Evolutionary conservation across 768 basidiomycete genomes (phyloP).

Genomic region (Pisolithus sp.): DNA sequence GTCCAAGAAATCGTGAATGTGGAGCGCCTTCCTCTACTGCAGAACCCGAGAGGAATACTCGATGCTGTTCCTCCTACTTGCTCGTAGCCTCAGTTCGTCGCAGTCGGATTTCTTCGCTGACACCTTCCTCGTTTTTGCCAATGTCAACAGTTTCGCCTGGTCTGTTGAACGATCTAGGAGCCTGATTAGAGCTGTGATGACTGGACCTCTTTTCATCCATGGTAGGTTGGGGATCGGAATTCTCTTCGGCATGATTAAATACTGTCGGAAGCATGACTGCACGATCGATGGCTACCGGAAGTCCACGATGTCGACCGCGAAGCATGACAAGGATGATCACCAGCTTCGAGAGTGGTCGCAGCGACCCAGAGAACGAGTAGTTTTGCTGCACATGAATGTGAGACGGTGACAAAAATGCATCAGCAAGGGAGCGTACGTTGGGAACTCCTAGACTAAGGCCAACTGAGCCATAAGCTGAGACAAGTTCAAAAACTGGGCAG

Average conservation of each 20-base stretch:
- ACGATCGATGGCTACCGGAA: conserved; percentile 84
- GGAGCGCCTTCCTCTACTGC: background rate
- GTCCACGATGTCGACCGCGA: conserved; percentile 84
- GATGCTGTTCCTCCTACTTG: background rate
- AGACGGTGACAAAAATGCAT: background rate
- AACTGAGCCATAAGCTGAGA: conserved; percentile 84
- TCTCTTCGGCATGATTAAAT: conserved; percentile 30
- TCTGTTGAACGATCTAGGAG: background rate
- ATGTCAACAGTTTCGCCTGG: background rate
- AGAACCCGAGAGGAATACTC: background rate
- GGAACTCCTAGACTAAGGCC: conserved; percentile 87
- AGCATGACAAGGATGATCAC: conserved; percentile 87
- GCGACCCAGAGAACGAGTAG: conserved; percentile 75
- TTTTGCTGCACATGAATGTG: conserved; percentile 47
- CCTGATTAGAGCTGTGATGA: background rate
- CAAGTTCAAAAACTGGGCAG: conserved; percentile 69
- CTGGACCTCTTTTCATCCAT: conserved; percentile 11
- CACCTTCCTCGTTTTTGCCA: background rate
- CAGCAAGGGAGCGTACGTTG: conserved; percentile 40
- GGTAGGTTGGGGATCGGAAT: conserved; percentile 2
- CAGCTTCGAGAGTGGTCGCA: conserved; percentile 78
- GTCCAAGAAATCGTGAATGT: too few relatives aligned
- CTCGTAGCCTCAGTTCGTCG: background rate
- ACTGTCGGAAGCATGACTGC: conserved; percentile 78
- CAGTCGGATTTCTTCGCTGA: background rate